Evolutionary conservation across 1,284 basidiomycete genomes (phyloP), one percentile per base, ranked within the genome.

Genomic region (Ustilago cynodontis): DNA sequence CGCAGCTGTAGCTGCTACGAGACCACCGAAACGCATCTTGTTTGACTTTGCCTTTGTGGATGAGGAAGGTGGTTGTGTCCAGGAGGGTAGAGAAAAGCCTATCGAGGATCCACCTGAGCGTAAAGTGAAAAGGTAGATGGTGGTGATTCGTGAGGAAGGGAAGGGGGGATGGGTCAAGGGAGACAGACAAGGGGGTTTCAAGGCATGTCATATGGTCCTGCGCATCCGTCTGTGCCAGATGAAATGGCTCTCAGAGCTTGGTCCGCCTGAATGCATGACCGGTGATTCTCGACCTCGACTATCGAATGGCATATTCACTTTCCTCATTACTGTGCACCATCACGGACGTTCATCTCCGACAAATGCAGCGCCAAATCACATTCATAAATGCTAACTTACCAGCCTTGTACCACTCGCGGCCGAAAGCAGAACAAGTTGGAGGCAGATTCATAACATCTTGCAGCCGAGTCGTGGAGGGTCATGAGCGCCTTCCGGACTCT

Each of bases 21-120:
- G 22, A 8, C 41, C 28, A 39, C n/a, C 39, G 45, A 67, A 67
- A 39, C 65, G 70, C 70, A 72, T 72, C 28, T 52, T 60, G 61
- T 43, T 50, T 11, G 31, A 35, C 3, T n/a, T 11, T 20, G 41
- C 20, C n/a, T 20, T n/a, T n/a, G 20, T 16, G 41, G 41, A 43
- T 43, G 41, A 50, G 22, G 11, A 45, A 2, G 31, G n/a, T n/a
- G n/a, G n/a, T n/a, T n/a, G n/a, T n/a, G n/a, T n/a, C n/a, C n/a
- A n/a, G n/a, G n/a, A n/a, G n/a, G n/a, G n/a, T n/a, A n/a, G n/a
- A n/a, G 3, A 11, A 22, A n/a, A 6, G 10, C 16, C 18, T 29
- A 16, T 14, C 16, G 14, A 50, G 35, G 35, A 39, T 49, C 20
- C 18, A 13, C 7, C 16, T 3, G 39, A 11, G 43, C 16, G 9